Evolutionary conservation across 805 yeast genomes (phyloP), one percentile per base, ranked within the genome.

Genomic region (Metschnikowia proteae): DNA sequence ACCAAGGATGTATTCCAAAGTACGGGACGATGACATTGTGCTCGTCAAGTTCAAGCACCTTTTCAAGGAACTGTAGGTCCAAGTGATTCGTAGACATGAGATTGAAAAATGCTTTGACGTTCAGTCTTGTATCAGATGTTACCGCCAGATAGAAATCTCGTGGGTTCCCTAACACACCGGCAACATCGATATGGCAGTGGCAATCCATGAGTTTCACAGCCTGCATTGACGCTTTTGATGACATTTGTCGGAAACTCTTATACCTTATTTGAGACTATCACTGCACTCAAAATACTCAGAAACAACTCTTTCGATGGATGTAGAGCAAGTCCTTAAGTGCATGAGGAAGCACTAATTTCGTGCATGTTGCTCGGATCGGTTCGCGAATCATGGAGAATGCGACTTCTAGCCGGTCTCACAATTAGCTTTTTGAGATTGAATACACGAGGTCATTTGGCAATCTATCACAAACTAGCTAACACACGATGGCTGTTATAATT

Each of bases 1-100:
- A 91, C 98, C 98, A 92, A 0, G 99, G 99, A 65, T 92, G 99
- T 1, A 89, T 70, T 0, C 98, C 96, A 59, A 80, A 78, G 35
- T 79, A 77, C 0, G 84, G 79, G 6, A 68, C 61, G 1, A 76
- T 52, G 3, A 45, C 37, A 7, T 56, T 49, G 23, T 47, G 29
- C 17, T 41, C 38, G 38, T 50, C 54, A 27, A 60, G 29, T 17
- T 41, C 52, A 3, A 53, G 40, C 22, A 67, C 42, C 10, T 30
- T 34, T 36, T 60, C 64, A 3, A 73, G 48, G 27, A 63, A 48
- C 3, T 55, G 60, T 10, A 72, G 43, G 55, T 73, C 78, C 7
- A 57, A 49, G 49, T 62, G 66, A 51, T 70, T 62, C 4, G 77
- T 70, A 27, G 72, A 54, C 78, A 73, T 73, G n/a, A 73, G 25